A percentile compares a stretch with the other conserved stretches of the same genome.
phyloP scores from a whole-genome alignment of 2,329 filamentous ascomycete genomes.

The Curvularia verruculosa region DNA sequence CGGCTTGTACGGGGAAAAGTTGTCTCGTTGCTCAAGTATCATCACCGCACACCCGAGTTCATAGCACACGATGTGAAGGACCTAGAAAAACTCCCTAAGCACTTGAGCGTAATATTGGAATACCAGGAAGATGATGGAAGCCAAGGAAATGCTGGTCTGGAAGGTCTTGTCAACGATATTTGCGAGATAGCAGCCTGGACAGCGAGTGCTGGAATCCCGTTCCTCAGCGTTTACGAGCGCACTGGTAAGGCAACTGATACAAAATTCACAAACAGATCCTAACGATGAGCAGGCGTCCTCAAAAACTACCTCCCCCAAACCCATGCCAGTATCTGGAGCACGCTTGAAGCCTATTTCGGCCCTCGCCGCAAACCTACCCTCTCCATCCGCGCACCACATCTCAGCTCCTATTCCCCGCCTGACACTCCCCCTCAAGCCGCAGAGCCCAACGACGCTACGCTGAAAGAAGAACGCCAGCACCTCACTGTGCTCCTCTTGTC shows the following conservation, averaged over 20 bases:
- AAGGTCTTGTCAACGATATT: conserved; percentile 85
- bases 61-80: conserved; percentile 84
- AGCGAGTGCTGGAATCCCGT: conserved; percentile 83
- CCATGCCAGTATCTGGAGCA: conserved; percentile 77
- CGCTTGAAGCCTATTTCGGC: conserved; percentile 88
- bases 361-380: conserved; percentile 69
- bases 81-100: conserved; percentile 76
- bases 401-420: conserved; percentile 62
- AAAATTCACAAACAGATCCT: background rate
- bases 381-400: conserved; percentile 73
- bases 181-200: conserved; percentile 94
- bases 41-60: conserved; percentile 92
- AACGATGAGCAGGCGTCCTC: conserved; percentile 68
- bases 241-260: conserved; percentile 67
- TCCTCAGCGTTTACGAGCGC: conserved; percentile 89
- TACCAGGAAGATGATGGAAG: conserved; percentile 67
- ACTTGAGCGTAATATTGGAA: conserved; percentile 85
- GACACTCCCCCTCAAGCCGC: conserved; percentile 48
- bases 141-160: conserved; percentile 73
- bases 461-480: conserved; percentile 45
- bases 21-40: conserved; percentile 85
- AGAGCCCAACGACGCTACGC: conserved; percentile 47
- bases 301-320: conserved; percentile 89
- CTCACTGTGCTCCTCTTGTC: conserved; percentile 79
- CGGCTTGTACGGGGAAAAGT: conserved; percentile 78